phyloP scores from a whole-genome alignment of 345 rosid genomes.

The Excoecaria cochinchinensis region DNA sequence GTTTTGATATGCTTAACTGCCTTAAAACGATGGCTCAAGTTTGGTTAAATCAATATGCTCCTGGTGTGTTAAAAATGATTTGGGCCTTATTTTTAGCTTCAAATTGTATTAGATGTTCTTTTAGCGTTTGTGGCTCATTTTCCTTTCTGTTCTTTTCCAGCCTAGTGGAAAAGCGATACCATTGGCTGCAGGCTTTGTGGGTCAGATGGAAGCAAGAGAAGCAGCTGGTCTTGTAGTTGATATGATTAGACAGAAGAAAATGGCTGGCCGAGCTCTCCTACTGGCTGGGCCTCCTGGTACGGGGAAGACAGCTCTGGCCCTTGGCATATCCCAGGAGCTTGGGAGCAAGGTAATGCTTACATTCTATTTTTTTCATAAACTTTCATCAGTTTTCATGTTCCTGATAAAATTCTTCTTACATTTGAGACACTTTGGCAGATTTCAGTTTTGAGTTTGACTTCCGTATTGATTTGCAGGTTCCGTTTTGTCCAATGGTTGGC shows the following conservation, averaged over 20 bases:
- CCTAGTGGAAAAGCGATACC: conserved; percentile 65
- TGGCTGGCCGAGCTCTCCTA: conserved; percentile 96
- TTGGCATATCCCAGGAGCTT: conserved; percentile 89
- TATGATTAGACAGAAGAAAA: conserved; percentile 94
- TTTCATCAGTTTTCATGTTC: not conserved
- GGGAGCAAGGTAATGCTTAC: conserved; percentile 74
- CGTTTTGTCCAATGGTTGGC: conserved; percentile 99
- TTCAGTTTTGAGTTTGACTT: not conserved
- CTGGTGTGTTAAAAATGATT: not conserved
- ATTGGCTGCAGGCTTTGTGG: conserved; percentile 93
- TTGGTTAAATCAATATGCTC: not conserved
- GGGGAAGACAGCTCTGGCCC: conserved; percentile 96
- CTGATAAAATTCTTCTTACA: not conserved
- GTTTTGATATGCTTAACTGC: not conserved
- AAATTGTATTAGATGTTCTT: not conserved
- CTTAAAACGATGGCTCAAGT: not conserved
- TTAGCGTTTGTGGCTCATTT: not conserved
- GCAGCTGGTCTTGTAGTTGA: conserved; percentile 96
- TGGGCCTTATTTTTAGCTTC: not conserved
- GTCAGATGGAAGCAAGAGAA: conserved; percentile 93
- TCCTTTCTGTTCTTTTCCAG: conserved; percentile 32
- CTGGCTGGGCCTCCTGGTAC: conserved; percentile 99
- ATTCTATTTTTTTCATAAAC: not conserved
- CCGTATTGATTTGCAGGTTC: conserved; percentile 59
- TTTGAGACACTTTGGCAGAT: conserved; percentile 1